Evolutionary conservation across 768 basidiomycete species (phyloP), one percentile per base, ranked within the genome.

Genomic region (Agrocybe praecox): DNA sequence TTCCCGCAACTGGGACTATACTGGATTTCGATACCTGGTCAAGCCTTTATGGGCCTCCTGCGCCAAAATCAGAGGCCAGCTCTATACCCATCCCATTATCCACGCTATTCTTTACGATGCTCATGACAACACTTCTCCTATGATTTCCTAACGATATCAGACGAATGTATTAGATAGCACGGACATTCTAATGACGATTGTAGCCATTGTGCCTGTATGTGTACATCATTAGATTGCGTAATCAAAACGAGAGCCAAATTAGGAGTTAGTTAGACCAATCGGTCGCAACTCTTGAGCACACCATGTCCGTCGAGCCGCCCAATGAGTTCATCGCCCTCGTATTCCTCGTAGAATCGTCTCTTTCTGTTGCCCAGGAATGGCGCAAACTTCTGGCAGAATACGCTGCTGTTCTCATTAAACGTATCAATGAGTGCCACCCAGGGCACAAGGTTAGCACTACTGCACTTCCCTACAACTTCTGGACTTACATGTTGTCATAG

Each of bases 331-430:
- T 78, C 40, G 84, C 85, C 17, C 69, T 89, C 26, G 83, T 80
- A 0, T 78, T 83, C 54, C 80, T 90, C 52, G 74, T 85, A 56
- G 88, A 90, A 49, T 79, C 85, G 1, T 88, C 89, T 6, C 68
- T 83, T 2, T 62, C 76, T 3, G 72, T 90, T 3, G 78, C 77
- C 8, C 61, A 72, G 2, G 81, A 86, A 65, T 89, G 87, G 87
- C 57, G 64, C 0, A 66, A 65, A 8, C 58, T 86, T 24, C 61
- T 84, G 43, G 34, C 56, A 9, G 76, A 79, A 6, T 89, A 88
- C 66, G 62, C 87, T 18, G 64, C 64, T 4, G 80, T 77, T 1
- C 72, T 88, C 53, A 63, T 88, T 49, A 80, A 76, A 53, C 82
- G 87, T 32, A 63, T 88, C 33, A 62, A 54, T 36, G 84, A 87